A percentile compares a stretch with the other conserved stretches of the same genome.
These are phyloP conservation scores for Colletotrichum tanaceti DNA, from an alignment of 2,329 filamentous ascomycete genomes.

Conservation along the genomic window DNA sequence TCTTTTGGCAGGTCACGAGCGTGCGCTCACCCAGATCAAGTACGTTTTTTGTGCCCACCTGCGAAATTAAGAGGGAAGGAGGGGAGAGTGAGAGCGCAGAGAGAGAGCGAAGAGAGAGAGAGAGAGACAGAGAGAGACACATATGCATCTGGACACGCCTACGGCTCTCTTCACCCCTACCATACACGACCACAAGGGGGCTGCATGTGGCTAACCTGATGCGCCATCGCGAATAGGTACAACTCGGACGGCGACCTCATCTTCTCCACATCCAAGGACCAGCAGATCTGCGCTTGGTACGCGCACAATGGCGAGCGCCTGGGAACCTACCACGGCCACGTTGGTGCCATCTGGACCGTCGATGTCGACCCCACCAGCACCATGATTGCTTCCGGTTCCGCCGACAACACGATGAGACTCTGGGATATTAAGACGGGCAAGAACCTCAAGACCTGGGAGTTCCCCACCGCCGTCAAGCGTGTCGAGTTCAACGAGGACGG, in stretches of 20 bases:
- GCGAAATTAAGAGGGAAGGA: conserved; percentile 6
- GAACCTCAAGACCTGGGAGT: conserved; percentile 97
- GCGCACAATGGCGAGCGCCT: conserved; percentile 97
- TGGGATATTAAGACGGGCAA: conserved; percentile 96
- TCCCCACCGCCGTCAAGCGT: conserved; percentile 95
- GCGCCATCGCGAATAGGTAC: conserved; percentile 65
- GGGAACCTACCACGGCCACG: conserved; percentile 95
- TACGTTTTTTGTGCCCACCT: conserved; percentile 54
- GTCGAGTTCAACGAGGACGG: conserved; percentile 98
- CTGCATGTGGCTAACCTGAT: conserved; percentile 23
- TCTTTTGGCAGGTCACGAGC: conserved; percentile 94
- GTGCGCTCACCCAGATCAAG: conserved; percentile 94
- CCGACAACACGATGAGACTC: conserved; percentile 97
- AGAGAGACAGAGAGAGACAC: not conserved
- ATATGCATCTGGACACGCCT: not conserved
- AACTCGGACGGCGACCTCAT: conserved; percentile 96
- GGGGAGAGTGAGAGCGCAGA: not conserved
- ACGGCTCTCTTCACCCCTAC: conserved; percentile 16
- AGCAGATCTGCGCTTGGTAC: conserved; percentile 97
- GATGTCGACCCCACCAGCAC: conserved; percentile 93
- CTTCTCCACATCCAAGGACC: conserved; percentile 96
- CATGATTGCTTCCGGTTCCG: conserved; percentile 92
- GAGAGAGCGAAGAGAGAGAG: conserved; percentile 38
- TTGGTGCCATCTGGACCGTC: conserved; percentile 98
- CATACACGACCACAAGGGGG: conserved; percentile 13